Evolutionary conservation across 306 rosid genomes (phyloP).

Genomic region (Rosa chinensis): DNA sequence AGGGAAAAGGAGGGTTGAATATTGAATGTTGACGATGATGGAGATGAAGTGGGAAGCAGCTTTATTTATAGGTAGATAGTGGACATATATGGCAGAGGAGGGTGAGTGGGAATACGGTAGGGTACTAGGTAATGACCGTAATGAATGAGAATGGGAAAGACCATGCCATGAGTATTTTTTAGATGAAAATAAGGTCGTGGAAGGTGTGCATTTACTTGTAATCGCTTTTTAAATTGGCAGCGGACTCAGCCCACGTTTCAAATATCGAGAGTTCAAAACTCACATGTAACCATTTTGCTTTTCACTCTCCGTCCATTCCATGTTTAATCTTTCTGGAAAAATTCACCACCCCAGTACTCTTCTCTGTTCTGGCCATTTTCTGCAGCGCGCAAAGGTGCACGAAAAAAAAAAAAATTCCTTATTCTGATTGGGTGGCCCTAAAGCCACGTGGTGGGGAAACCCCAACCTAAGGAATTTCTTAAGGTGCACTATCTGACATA

Average conservation of each 20-base stretch:
- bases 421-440: too few species aligned
- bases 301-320: not conserved
- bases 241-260: not conserved
- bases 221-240: not conserved
- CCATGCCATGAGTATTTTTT: not conserved
- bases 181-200: not conserved
- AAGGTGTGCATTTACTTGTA: not conserved
- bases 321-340: not conserved
- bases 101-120: conserved; percentile 2
- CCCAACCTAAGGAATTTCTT: too few species aligned
- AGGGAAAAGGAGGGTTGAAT: not conserved
- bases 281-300: not conserved
- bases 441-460: too few species aligned
- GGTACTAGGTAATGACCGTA: too few species aligned
- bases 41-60: not conserved
- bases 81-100: not conserved
- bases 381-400: too few species aligned
- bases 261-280: not conserved
- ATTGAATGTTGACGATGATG: not conserved
- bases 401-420: too few species aligned
- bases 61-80: not conserved
- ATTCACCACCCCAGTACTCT: too few species aligned
- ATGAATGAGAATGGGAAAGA: too few species aligned
- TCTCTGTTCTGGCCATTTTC: not conserved
- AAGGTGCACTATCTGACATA: too few species aligned